Conservation (phyloP, 2,329 filamentous ascomycete genomes). For the Fusarium dlaminii region DNA sequence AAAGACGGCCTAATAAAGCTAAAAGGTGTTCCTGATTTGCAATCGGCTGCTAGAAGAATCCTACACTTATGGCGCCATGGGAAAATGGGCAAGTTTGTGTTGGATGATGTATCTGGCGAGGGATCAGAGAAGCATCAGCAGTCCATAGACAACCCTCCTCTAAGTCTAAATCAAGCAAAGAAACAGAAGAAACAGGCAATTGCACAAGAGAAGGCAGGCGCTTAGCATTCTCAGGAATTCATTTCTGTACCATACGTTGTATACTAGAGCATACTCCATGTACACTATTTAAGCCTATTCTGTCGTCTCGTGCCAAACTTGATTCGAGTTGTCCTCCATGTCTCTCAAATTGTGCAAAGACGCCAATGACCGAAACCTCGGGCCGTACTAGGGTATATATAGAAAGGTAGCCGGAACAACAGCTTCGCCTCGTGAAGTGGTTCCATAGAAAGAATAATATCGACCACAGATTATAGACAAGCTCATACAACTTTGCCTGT, state of each 20-base stretch:
- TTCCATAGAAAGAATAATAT: conserved; percentile 10
- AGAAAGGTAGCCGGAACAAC: conserved; percentile 20
- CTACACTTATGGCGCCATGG: conserved; percentile 86
- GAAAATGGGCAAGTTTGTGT: conserved; percentile 76
- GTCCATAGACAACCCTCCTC: conserved; percentile 55
- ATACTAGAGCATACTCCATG: conserved; percentile 24
- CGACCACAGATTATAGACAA: conserved; percentile 18
- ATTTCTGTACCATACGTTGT: conserved; percentile 20
- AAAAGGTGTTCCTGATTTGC: conserved; percentile 75
- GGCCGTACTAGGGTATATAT: conserved; percentile 32
- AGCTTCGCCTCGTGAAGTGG: conserved; percentile 2
- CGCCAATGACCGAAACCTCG: conserved; percentile 17
- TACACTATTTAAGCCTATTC: conserved; percentile 31
- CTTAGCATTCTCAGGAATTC: conserved; percentile 33
- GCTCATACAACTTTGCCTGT: conserved; percentile 18
- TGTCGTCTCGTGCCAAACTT: conserved; percentile 16
- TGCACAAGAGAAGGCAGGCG: conserved; percentile 54
- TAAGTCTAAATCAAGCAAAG: conserved; percentile 75
- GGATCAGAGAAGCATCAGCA: conserved; percentile 61
- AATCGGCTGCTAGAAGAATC: conserved; percentile 80
- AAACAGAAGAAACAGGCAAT: conserved; percentile 71
- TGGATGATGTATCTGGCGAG: conserved; percentile 78
- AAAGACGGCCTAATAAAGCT: conserved; percentile 80
- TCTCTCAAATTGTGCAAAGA: conserved; percentile 21
- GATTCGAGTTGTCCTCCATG: conserved; percentile 4